Base-by-base conservation (phyloP, 2,329 filamentous ascomycete genomes). In the Trichophyton equinum region DNA sequence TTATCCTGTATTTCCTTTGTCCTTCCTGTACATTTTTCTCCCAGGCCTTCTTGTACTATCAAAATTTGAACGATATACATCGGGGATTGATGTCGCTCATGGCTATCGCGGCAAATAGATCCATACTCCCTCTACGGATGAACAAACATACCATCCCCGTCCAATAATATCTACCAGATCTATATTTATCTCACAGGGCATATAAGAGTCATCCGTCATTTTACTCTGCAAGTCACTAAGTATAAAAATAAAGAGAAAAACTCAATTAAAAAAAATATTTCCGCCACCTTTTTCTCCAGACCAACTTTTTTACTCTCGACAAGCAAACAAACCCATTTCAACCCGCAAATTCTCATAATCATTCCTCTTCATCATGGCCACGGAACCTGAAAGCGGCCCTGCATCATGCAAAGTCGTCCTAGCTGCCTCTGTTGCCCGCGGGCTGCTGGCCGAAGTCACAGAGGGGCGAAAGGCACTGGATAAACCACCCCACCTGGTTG, bases 341-440 rank as follows among this genome's bases (percentile, higher is more conserved):
- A 8, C 22, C 6, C 11, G 18, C 4, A 20, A 5, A 18, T 4
- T 33, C 18, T 4, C 18, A 18, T 22, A 13, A 36, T n/a, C 7
- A 7, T 18, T 4, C 0, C n/a, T 11, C 18, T 20, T 18, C 49
- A 49, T 36, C 38, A 74, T 75, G 73, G 70, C 72, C 60, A 65
- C 70, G 33, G 63, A 70, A 65, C 60, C 65, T 51, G 65, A 69
- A 11, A 60, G 68, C 38, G 63, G 67, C 22, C 68, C 70, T 22
- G 63, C 74, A 40, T 72, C 88, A 70, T 97, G 94, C 84, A 96
- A 96, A 82, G 91, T 96, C 73, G 83, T 97, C 69, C 83, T 95
- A 67, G 89, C 92, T 62, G 87, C 88, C 67, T 87, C 86, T 67
- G 91, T 99, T 69, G 90, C 91, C 66, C 94, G 91, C 77, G 81